A percentile compares a stretch with the other conserved stretches of the same genome.
Conservation (phyloP, 495 filamentous ascomycete genomes). For the Astrothelium subdiscretum region DNA sequence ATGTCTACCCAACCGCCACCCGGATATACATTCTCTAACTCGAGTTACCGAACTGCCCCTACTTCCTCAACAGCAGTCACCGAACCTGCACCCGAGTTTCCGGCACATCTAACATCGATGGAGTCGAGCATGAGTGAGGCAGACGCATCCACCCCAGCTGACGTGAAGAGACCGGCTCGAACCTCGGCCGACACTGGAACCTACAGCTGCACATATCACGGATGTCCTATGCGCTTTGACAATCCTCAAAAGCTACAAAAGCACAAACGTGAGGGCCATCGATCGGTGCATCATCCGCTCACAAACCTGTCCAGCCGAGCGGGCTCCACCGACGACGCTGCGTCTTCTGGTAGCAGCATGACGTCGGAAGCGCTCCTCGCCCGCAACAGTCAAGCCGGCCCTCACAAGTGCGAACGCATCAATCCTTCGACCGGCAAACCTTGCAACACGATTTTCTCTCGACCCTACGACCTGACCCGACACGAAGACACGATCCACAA, state of each 20-base stretch:
- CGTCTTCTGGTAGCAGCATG: constrained; percentile 23
- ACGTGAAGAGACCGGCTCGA: constrained; percentile 12
- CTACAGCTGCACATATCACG: constrained; percentile 91
- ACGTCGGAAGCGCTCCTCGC: constrained; percentile 40
- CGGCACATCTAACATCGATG: constrained; percentile 49
- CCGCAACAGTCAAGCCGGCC: constrained; percentile 74
- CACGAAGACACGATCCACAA: constrained; percentile 99
- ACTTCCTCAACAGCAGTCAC: constrained; percentile 16
- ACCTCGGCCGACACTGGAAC: constrained; percentile 70
- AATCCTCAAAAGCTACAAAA: constrained; percentile 77
- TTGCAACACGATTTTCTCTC: constrained; percentile 89
- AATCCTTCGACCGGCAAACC: constrained; percentile 95
- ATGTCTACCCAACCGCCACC: constrained; percentile 15
- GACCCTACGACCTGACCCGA: constrained; percentile 94
- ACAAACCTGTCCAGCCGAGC: background rate
- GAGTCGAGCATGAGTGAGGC: constrained; percentile 47
- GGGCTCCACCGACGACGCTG: background rate
- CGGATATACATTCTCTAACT: constrained; percentile 9
- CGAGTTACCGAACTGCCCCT: constrained; percentile 15
- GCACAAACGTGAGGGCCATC: constrained; percentile 90
- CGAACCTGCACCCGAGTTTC: constrained; percentile 46
- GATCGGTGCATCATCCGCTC: constrained; percentile 28
- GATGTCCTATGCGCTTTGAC: constrained; percentile 80
- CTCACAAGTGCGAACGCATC: constrained; percentile 80
- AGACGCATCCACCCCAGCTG: constrained; percentile 35